Evolutionary conservation across 768 basidiomycete genomes (phyloP).

Genomic region (Lactarius evosmus): DNA sequence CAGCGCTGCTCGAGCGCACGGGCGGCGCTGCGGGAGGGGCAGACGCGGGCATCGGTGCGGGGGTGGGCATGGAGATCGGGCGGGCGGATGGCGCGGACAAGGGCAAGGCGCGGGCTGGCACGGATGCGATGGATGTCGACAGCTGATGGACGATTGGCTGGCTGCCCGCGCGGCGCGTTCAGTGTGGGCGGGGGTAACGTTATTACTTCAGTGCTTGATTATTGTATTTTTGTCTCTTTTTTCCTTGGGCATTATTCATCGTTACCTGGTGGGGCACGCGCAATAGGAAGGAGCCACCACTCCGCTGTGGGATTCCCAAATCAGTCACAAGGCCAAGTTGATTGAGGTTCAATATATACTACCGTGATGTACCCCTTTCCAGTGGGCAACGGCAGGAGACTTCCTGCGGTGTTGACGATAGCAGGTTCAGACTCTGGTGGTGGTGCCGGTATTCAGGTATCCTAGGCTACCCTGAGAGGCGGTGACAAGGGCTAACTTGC

Average conservation of each 20-base stretch:
- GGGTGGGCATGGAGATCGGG: slow-evolving; percentile 28
- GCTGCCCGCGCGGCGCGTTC: neutral
- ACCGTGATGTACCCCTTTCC: neutral
- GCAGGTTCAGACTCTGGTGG: slow-evolving; percentile 82
- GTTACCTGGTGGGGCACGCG: slow-evolving; percentile 1
- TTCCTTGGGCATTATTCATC: slow-evolving; percentile 12
- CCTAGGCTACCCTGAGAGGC: slow-evolving; percentile 6
- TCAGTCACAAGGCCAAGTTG: neutral
- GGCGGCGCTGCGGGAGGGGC: slow-evolving; percentile 30
- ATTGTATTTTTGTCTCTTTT: slow-evolving; percentile 24
- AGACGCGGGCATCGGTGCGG: too few species aligned
- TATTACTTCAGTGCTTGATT: slow-evolving; percentile 28
- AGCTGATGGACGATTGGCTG: slow-evolving; percentile 29
- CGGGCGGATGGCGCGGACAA: slow-evolving; percentile 43
- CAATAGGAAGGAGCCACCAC: neutral
- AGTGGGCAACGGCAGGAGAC: neutral
- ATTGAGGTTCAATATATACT: neutral
- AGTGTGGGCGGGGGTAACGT: slow-evolving; percentile 33
- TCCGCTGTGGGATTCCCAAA: neutral
- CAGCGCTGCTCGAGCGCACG: slow-evolving; percentile 35
- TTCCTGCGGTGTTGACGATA: slow-evolving; percentile 56
- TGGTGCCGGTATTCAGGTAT: slow-evolving; percentile 87
- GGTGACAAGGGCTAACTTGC: neutral
- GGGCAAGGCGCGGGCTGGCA: slow-evolving; percentile 49
- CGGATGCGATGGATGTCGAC: slow-evolving; percentile 69